phyloP scores from a whole-genome alignment of 2,329 filamentous ascomycete genomes.

The Calonectria naviculata region DNA sequence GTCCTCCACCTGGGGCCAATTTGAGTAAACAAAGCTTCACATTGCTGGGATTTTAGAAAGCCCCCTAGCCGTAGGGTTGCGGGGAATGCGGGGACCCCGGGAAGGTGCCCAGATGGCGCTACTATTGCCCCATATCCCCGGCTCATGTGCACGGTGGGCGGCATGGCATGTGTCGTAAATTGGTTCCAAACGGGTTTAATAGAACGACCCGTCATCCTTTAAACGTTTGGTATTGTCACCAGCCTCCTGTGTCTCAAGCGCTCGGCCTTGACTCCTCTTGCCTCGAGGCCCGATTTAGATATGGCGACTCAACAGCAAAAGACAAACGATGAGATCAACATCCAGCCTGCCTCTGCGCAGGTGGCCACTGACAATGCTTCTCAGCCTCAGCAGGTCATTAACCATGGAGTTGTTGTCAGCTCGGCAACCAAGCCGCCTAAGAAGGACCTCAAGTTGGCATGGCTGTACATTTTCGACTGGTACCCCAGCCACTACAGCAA shows the following conservation, averaged over 20 bases:
- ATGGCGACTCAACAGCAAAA: constrained; percentile 2
- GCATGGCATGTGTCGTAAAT: neutral
- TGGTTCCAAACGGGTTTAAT: neutral
- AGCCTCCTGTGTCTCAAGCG: neutral
- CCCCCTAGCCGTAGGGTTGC: neutral
- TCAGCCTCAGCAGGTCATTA: constrained; percentile 14
- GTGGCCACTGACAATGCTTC: neutral
- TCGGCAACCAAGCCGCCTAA: constrained; percentile 32
- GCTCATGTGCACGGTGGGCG: neutral
- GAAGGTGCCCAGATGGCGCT: neutral
- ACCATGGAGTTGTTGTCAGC: constrained; percentile 38
- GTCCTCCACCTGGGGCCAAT: neutral
- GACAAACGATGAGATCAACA: constrained; percentile 6
- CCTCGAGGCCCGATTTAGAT: neutral
- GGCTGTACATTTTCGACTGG: constrained; percentile 45
- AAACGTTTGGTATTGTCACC: neutral
- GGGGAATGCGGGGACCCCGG: constrained; percentile 5
- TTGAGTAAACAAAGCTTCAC: neutral
- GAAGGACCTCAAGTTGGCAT: constrained; percentile 36
- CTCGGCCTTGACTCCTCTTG: too few relatives aligned
- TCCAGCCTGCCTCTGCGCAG: neutral
- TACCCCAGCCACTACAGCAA: constrained; percentile 46
- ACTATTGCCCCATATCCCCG: constrained; percentile 1
- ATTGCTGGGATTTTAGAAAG: neutral
- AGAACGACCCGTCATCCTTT: neutral